Evolutionary conservation across 2,329 filamentous ascomycete genomes (phyloP), one percentile per base, ranked within the genome.

Genomic region (Thermochaetoides dissita): DNA sequence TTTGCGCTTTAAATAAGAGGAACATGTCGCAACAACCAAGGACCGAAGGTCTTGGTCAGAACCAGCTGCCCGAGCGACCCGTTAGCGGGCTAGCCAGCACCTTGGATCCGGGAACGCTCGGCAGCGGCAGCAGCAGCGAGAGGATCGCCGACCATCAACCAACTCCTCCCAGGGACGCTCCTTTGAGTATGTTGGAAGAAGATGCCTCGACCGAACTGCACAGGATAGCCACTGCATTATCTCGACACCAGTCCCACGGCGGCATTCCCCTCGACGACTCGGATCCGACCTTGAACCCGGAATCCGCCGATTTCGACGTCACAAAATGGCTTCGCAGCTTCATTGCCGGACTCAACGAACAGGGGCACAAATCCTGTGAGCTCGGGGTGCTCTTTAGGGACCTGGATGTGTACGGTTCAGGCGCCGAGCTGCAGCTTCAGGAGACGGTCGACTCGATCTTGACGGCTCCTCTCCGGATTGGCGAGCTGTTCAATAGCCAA

Each of bases 371-470:
- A 44, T 59, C 63, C 46, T 69, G 63, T 49, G 63, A 64, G 6
- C 71, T 78, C 0, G 78, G 79, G 3, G 65, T 84, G 6, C 69
- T 72, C 0, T 84, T 76, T 61, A 74, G 74, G 46, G 67, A 81
- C 40, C 66, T 85, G 31, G 72, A 72, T 43, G 76, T 86, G 0
- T 78, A 68, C 6, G 81, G 81, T 0, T 77, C 76, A 0, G 81
- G 79, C 0, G 68, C 72, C 2, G 77, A 78, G 0, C 56, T 86
- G 24, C 78, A 84, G 48, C 63, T 84, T 1, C 82, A 87, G 54
- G 66, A 76, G 42, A 84, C 74, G 2, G 76, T 86, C 3, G 68
- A 64, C 2, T 76, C 76, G 1, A 59, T 75, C 7, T 55, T 83
- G 17, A 57, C 71, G 46, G 64, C 71, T 0, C 81, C 77, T 0